Base-by-base conservation (phyloP, 768 basidiomycete species). In the Suillus bovinus region DNA sequence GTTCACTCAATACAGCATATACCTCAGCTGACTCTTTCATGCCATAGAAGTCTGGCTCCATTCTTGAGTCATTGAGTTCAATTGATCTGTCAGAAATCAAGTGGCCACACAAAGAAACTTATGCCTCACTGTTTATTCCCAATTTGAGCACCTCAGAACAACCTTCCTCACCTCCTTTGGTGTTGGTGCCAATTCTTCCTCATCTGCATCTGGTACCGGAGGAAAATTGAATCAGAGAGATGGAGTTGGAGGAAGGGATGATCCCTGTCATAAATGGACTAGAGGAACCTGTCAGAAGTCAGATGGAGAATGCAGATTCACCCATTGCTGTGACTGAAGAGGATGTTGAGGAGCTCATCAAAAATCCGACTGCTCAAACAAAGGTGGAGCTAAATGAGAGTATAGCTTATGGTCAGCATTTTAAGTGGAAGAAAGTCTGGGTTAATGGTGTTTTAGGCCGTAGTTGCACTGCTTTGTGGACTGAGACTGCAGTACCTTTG, bases 221-320 rank as follows among this genome's bases (percentile, higher is more conserved):
- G 47, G 27, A 17, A 49, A 7, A 29, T 1, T 16, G 7, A 29
- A 49, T 49, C 16, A 3, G 47, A 49, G 47, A 27, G 66, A 64
- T 2, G 55, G 63, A 11, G 33, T 14, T n/a, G 42, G 38, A 0
- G 57, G 31, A 44, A 66, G 17, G 42, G 36, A 27, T 20, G 59
- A 60, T 11, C 14, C 47, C 34, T 61, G 60, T 33, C 60, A 61
- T 41, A 61, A 56, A 33, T 56, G 60, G 60, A 61, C 55, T 61
- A 13, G 39, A 31, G 50, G 60, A 13, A 38, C 33, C n/a, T 60
- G 59, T 11, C 4, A 1, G 11, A 52, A 36, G 10, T 20, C 60
- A 1, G 60, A 47, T 1, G 17, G 24, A 71, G 29, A 14, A 22
- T 22, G 10, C 38, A 53, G 49, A 16, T 36, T 36, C 2, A 2